These are phyloP conservation scores for Blastocystis sp. DNA, from an alignment of 352 stramenopile genomes.

Conservation along the genomic window DNA sequence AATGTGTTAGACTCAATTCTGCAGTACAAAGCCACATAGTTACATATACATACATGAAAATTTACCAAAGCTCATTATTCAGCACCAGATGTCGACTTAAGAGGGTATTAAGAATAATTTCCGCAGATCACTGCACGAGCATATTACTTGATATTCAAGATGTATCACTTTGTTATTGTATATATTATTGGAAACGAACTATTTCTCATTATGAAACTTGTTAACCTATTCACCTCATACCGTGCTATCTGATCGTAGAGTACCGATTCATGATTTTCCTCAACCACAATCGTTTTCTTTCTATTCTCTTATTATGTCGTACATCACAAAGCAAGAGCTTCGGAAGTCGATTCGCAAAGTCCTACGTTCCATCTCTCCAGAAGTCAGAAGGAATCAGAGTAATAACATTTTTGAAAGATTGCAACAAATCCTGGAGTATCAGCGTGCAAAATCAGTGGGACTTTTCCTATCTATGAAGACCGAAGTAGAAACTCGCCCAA, in stretches of 20 bases:
- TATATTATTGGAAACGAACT: no score
- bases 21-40: background rate
- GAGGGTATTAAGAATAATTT: no score
- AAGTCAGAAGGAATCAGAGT: background rate
- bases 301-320: background rate
- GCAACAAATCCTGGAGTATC: background rate
- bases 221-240: no score
- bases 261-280: no score
- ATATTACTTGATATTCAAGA: background rate
- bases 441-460: background rate
- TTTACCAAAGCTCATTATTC: constrained; percentile 49
- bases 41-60: constrained; percentile 1
- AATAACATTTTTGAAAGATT: background rate
- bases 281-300: no score
- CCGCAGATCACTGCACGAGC: background rate
- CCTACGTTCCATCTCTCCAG: background rate
- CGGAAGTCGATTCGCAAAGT: constrained; percentile 9
- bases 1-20: background rate
- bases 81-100: background rate
- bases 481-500: constrained; percentile 12
- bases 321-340: background rate
- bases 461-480: constrained; percentile 52
- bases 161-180: no score
- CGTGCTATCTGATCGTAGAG: no score
- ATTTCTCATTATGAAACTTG: no score